Evolutionary conservation across 805 yeast species (phyloP), one percentile per base, ranked within the genome.

Genomic region (Debaryomyces tyrocola): DNA sequence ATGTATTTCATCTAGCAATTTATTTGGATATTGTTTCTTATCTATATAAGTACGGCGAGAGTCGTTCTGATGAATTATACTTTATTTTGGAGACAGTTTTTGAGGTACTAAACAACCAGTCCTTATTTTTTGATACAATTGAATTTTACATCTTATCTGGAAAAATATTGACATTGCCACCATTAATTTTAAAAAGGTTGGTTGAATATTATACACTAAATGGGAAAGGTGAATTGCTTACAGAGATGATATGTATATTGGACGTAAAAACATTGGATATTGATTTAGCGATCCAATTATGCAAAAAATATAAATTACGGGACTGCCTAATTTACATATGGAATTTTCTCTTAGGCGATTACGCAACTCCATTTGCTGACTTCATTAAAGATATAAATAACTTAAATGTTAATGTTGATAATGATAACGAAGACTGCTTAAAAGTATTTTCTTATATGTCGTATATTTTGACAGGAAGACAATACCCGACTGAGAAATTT

Each of bases 291-390:
- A 73, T 90, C 11, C 73, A 72, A 10, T 65, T 87, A 14, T 85
- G 96, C 60, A 69, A 70, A 34, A 59, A 74, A 49, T 69, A 83
- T 53, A 67, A 77, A 6, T 66, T 91, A 5, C 69, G 73, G 31
- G 95, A 88, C 44, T 78, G 88, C 33, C 67, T 79, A 41, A 75
- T 82, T 0, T 90, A 81, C 59, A 78, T 94, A 15, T 87, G 92
- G 87, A 88, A 82, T 52, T 69, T 67, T 1, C 67, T 89, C 4
- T 68, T 94, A 35, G 65, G 74, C 18, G 98, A 94, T 58, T 90
- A 80, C 60, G 58, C 75, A 12, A 77, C 90, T 0, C 96, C 97
- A 0, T 64, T 90, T 29, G 57, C 77, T 21, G 90, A 85, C 21
- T 83, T 85, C 21, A 53, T 84, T 4, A 57, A 65, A 40, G 69